Evolutionary conservation across 2,329 filamentous ascomycete genomes (phyloP).

Genomic region (Pseudogymnoascus sp.): DNA sequence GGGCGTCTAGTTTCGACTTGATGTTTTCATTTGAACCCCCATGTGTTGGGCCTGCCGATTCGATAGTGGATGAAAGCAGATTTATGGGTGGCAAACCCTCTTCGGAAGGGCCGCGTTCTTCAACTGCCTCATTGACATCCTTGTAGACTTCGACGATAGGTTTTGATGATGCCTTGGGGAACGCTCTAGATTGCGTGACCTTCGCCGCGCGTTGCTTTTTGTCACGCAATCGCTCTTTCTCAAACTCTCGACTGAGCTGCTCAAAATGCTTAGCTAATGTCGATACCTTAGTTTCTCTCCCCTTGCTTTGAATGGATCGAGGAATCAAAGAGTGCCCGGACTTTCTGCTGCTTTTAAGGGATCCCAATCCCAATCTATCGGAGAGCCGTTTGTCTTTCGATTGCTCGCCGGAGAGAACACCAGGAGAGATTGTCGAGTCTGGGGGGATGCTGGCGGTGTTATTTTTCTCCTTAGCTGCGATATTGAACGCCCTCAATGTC

Average conservation of each 20-base stretch:
- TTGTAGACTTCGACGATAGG: conserved; percentile 94
- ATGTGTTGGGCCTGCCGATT: background rate
- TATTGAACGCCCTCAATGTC: background rate
- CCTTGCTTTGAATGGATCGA: conserved; percentile 65
- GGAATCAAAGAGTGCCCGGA: conserved; percentile 70
- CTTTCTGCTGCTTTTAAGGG: conserved; percentile 53
- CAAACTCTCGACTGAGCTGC: conserved; percentile 90
- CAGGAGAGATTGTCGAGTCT: conserved; percentile 16
- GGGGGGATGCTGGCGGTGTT: conserved; percentile 16
- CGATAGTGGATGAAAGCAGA: background rate
- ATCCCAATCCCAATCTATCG: conserved; percentile 58
- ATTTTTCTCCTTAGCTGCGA: conserved; percentile 14
- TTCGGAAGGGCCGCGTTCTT: conserved; percentile 61
- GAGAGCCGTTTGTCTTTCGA: conserved; percentile 60
- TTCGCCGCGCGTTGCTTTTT: conserved; percentile 71
- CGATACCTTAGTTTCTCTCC: conserved; percentile 70
- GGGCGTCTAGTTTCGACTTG: background rate
- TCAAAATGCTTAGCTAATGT: conserved; percentile 94
- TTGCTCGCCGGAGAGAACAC: conserved; percentile 22
- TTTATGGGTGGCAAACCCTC: conserved; percentile 40
- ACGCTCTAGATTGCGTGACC: conserved; percentile 65
- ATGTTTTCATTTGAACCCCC: background rate
- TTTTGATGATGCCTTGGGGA: conserved; percentile 85
- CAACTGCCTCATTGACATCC: conserved; percentile 85
- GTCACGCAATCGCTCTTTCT: conserved; percentile 84